Conservation (phyloP, 129 eudicot genomes). For the Helichrysum umbraculigerum region DNA sequence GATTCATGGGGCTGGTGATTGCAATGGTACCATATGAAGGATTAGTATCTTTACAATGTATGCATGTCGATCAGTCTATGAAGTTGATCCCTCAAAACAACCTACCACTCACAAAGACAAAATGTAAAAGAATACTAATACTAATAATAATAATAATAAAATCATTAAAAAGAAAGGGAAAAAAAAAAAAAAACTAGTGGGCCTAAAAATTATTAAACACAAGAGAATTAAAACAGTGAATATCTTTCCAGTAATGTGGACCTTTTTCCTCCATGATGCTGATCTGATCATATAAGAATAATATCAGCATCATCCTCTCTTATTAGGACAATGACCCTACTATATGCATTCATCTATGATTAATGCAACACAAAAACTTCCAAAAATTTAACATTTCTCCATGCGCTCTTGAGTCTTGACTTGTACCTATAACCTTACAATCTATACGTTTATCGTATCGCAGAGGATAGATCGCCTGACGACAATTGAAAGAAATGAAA, state of each 20-base stretch:
- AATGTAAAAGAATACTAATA: too few species aligned
- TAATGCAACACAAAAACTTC: conserved; percentile 31
- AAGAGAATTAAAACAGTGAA: conserved; percentile 23
- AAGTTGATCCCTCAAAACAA: conserved; percentile 33
- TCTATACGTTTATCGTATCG: too few species aligned
- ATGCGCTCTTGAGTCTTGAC: too few species aligned
- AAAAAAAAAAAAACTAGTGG: conserved; percentile 11
- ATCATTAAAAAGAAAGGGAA: too few species aligned
- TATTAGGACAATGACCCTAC: conserved; percentile 37
- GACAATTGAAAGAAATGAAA: too few species aligned
- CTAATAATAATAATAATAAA: too few species aligned
- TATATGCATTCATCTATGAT: conserved; percentile 27
- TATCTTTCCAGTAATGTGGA: conserved; percentile 26
- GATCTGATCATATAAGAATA: conserved; percentile 26
- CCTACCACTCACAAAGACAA: conserved; percentile 35
- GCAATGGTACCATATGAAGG: conserved; percentile 7
- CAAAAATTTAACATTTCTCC: conserved; percentile 23
- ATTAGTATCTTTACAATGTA: conserved; percentile 11
- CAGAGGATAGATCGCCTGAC: too few species aligned
- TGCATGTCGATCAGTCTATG: conserved; percentile 25
- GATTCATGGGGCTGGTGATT: not conserved
- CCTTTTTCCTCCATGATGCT: conserved; percentile 12
- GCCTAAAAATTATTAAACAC: conserved; percentile 28
- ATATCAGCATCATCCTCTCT: conserved; percentile 33
- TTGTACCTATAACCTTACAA: too few species aligned